Base-by-base conservation (phyloP, 805 yeast genomes). In the Kazachstania martiniae region DNA sequence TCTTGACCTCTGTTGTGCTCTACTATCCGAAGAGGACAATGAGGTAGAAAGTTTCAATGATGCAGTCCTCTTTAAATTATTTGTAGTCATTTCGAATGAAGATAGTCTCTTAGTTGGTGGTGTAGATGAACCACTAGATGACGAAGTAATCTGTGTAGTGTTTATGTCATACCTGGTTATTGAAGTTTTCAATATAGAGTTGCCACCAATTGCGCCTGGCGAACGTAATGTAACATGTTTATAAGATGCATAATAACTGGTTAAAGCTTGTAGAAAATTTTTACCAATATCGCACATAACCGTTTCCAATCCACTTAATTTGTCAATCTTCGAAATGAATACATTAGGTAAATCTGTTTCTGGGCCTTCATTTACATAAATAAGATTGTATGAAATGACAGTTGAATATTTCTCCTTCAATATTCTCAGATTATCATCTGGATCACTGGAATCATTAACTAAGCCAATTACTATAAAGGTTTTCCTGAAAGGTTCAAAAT, bases 401-500 rank as follows among this genome's bases (percentile, higher is more conserved):
- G 53, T 52, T 4, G 54, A 46, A 31, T 41, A 56, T 28, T 42
- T 42, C 9, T 46, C 47, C 27, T 48, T 42, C 31, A 86, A 60
- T n/a, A 54, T 49, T 1, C 40, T 45, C 27, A 69, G 40, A 27
- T 59, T 53, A 1, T 41, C 41, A 3, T 44, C 44, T 10, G 49
- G 42, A 25, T 44, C 41, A 36, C 43, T 34, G 4, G 36, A 38
- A 36, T 52, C 55, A 32, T 54, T 53, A 4, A 46, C 52, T 17
- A 74, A 41, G 4, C 75, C 79, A 28, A 74, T 51, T 4, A 77
- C 74, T 6, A 78, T 65, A 43, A 84, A 72, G 0, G 81, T 73
- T 49, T 85, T 84, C 32, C 96, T 60, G 56, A 71, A 85, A 1
- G 95, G 94, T 57, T 91, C 96, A 41, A 89, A 74, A 54, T 89